Base-by-base conservation (phyloP, 768 basidiomycete species). In the Tricholoma saponaceum region DNA sequence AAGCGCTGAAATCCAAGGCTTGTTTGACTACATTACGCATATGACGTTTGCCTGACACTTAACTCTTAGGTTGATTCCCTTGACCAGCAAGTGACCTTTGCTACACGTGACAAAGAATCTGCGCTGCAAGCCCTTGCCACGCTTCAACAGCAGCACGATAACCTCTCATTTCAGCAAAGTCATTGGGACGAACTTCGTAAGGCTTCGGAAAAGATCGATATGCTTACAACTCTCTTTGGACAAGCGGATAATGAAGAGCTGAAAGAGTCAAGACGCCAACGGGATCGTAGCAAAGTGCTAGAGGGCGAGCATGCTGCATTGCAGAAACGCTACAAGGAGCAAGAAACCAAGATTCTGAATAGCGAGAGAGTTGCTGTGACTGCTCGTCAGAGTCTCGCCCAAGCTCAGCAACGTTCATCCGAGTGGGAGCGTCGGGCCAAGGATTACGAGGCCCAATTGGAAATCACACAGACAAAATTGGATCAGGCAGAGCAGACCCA, bases 361-460 rank as follows among this genome's bases (percentile, higher is more conserved):
- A 83, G 75, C 63, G 90, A 93, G 47, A 82, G 83, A 53, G 73
- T 83, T 10, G 76, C 83, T 1, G 72, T 71, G 22, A 71, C 84
- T 16, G 78, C 83, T 2, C 82, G 83, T 43, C 85, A 90, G 67
- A 87, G 71, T 67, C 77, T 92, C 26, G 70, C 79, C 20, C 85
- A 88, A 60, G 85, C 87, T 20, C 87, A 92, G 59, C 89, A 91
- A 67, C 88, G 89, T 23, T 81, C 89, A 2, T 73, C 81, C 3
- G 92, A 94, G 64, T 92, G 89, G 90, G 92, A 94, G 71, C 81
- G 81, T 60, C 85, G 85, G 22, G 83, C 88, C 18, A 85, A 85
- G 64, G 87, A 90, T 60, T 79, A 80, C 43, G 88, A 91, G 69
- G 73, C 75, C 20, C 80, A 86, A 56, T 70, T 91, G 18, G 86